Evolutionary conservation across 257 asterid genomes (phyloP).

Genomic region (Cordia subcordata): DNA sequence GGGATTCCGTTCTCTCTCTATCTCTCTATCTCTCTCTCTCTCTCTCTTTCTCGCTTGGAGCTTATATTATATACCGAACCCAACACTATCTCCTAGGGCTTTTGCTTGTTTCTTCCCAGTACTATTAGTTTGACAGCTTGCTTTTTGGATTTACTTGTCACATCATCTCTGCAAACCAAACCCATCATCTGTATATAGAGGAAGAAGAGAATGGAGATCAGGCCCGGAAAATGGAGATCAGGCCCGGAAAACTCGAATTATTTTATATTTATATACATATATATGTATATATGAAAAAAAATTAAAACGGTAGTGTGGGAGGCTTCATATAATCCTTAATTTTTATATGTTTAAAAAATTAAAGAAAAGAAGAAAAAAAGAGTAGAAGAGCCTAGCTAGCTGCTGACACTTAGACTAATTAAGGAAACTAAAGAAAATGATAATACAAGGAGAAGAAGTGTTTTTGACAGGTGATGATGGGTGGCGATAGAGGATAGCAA

Average conservation of each 20-base stretch:
- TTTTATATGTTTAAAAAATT: too few species aligned
- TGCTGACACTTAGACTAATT: too few species aligned
- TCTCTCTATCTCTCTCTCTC: slow-evolving; percentile 9
- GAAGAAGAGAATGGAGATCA: background rate
- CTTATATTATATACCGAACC: background rate
- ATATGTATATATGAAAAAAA: too few species aligned
- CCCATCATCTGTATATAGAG: background rate
- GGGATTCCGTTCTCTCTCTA: slow-evolving; percentile 52
- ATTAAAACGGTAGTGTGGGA: too few species aligned
- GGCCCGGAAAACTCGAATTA: too few species aligned
- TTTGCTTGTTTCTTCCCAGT: background rate
- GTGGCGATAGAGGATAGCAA: background rate
- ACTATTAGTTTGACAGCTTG: slow-evolving; percentile 16
- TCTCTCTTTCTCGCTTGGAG: background rate
- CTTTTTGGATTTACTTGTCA: slow-evolving; percentile 30
- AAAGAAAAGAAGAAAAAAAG: too few species aligned
- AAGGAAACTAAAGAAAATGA: too few species aligned
- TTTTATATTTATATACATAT: too few species aligned
- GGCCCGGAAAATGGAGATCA: background rate
- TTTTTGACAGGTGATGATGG: too few species aligned
- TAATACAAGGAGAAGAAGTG: too few species aligned
- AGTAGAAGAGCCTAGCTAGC: too few species aligned
- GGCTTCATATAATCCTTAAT: too few species aligned
- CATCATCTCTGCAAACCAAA: slow-evolving; percentile 6
- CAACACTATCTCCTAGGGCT: slow-evolving; percentile 12